Percentiles rank a stretch among this genome's conserved stretches.
Evolutionary conservation across 2,329 filamentous ascomycete genomes (phyloP).

Genomic region (Bipolaris bicolor): DNA sequence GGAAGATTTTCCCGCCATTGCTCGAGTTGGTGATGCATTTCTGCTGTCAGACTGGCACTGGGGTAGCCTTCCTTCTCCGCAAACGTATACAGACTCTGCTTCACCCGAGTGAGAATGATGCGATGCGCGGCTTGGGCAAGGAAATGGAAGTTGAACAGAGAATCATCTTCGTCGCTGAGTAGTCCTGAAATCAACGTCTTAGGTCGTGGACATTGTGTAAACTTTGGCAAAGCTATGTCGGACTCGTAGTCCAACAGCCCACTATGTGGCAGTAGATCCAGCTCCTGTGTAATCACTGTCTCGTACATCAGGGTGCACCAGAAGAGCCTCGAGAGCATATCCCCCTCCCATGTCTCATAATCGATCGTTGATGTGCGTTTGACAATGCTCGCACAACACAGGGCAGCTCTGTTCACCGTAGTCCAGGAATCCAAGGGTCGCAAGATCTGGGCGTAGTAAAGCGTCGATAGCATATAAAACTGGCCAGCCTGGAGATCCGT

Average conservation of each 20-base stretch:
- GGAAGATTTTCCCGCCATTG: conserved; percentile 62
- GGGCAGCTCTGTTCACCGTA: conserved; percentile 59
- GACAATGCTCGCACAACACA: conserved; percentile 57
- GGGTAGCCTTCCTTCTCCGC: conserved; percentile 51
- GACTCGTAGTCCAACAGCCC: conserved; percentile 60
- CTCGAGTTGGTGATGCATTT: conserved; percentile 62
- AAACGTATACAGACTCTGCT: conserved; percentile 59
- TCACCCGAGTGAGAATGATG: conserved; percentile 61
- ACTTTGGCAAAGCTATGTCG: conserved; percentile 60
- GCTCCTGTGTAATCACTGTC: conserved; percentile 61
- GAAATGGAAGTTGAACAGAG: conserved; percentile 64
- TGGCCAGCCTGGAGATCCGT: conserved; percentile 60
- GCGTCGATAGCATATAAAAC: conserved; percentile 59
- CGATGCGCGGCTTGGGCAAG: conserved; percentile 63
- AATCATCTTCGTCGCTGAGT: conserved; percentile 56
- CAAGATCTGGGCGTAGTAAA: conserved; percentile 60
- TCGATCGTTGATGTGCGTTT: conserved; percentile 52
- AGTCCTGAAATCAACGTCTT: conserved; percentile 44
- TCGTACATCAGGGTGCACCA: conserved; percentile 64
- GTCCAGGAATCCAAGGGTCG: conserved; percentile 62
- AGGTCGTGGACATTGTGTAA: conserved; percentile 53
- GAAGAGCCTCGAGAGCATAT: conserved; percentile 63
- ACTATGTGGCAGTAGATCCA: conserved; percentile 58
- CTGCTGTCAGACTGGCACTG: conserved; percentile 56
- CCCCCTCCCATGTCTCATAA: conserved; percentile 60